Conservation (phyloP, 163 green algal genomes). For the Scenedesmus sp. region DNA sequence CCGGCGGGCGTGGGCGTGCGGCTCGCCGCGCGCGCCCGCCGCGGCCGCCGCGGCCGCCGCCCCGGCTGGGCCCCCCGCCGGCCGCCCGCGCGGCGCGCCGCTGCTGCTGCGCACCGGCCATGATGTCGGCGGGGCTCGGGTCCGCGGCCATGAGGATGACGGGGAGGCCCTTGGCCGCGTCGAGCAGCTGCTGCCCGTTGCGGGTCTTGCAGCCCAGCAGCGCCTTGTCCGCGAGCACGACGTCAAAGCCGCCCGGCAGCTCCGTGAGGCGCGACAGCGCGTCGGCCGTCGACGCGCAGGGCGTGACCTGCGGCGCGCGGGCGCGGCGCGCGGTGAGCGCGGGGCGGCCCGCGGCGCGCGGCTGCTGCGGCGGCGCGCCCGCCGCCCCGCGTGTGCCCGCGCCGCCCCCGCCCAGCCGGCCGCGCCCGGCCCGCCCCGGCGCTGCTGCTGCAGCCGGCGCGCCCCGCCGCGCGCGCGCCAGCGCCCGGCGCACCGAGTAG, state of each 20-base stretch:
- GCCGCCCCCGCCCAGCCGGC: not conserved
- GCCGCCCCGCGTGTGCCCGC: not conserved
- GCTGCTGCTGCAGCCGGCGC: not conserved
- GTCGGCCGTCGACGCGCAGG: conserved; percentile 50
- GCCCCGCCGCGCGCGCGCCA: no score
- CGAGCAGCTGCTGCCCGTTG: conserved; percentile 46
- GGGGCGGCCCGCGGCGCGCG: no score
- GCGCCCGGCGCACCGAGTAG: conserved; percentile 52
- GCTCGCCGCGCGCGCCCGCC: no score
- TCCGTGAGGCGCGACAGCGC: conserved; percentile 40
- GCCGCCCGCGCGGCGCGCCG: not conserved
- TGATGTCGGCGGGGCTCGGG: conserved; percentile 59
- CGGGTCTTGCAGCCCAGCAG: conserved; percentile 30
- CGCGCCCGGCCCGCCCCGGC: no score
- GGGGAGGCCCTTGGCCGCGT: conserved; percentile 58
- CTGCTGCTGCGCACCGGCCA: conserved; percentile 45
- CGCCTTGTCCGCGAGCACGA: conserved; percentile 65
- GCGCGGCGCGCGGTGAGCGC: not conserved
- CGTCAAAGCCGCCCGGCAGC: conserved; percentile 56
- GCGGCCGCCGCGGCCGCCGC: no score
- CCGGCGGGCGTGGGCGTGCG: not conserved
- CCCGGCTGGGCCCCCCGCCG: no score
- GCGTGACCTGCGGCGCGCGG: conserved; percentile 30
- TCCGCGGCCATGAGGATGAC: conserved; percentile 72
- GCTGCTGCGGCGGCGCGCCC: not conserved